These are phyloP conservation scores for Suillus ampliporus DNA, from an alignment of 768 basidiomycete genomes.

Conservation along the genomic window DNA sequence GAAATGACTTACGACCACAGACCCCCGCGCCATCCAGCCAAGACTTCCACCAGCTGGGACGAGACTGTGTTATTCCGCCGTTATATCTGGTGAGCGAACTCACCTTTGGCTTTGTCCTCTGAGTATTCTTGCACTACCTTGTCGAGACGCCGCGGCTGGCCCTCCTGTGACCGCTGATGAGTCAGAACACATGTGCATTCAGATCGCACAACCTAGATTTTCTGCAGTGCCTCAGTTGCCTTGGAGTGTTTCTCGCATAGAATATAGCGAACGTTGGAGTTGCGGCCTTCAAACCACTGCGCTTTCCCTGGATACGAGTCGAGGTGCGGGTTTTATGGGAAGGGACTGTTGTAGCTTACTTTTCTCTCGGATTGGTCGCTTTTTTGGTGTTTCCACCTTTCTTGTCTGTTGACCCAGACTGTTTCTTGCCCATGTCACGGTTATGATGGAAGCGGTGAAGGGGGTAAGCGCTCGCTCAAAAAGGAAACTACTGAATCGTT, in stretches of 20 bases:
- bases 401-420: constrained; percentile 1
- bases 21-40: constrained; percentile 87
- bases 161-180: constrained; percentile 52
- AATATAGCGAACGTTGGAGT: constrained; percentile 88
- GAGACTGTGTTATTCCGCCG: constrained; percentile 6
- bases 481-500: background rate
- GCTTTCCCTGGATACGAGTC: constrained; percentile 47
- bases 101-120: constrained; percentile 90
- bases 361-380: constrained; percentile 19
- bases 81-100: constrained; percentile 8
- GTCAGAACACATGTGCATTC: background rate
- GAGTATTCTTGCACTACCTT: constrained; percentile 91
- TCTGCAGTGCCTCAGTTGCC: constrained; percentile 77
- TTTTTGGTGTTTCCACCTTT: constrained; percentile 19
- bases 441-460: background rate
- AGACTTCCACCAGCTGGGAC: constrained; percentile 77
- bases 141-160: constrained; percentile 82
- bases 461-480: background rate
- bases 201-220: constrained; percentile 63
- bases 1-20: constrained; percentile 68
- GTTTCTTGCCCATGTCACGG: constrained; percentile 11
- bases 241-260: constrained; percentile 88
- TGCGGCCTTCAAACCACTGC: constrained; percentile 71
- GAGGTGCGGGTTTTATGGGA: constrained; percentile 10
- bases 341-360: constrained; percentile 13